phyloP scores from a whole-genome alignment of 2,329 filamentous ascomycete genomes.

The Pyrenophora teres region DNA sequence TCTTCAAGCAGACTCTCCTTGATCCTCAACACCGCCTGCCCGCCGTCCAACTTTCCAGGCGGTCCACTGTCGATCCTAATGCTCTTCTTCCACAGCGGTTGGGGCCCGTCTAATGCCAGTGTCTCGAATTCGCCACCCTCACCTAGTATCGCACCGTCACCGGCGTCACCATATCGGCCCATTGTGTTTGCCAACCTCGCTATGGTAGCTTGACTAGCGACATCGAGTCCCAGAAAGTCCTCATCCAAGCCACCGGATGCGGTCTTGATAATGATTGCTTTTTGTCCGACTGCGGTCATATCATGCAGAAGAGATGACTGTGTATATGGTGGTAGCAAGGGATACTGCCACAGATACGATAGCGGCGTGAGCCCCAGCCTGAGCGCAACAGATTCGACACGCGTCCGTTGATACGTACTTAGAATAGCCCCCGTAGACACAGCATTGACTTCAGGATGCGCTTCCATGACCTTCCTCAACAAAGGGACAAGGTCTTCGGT shows the following conservation, averaged over 20 bases:
- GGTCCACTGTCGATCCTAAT: slow-evolving; percentile 66
- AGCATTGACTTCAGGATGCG: slow-evolving; percentile 81
- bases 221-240: slow-evolving; percentile 77
- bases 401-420: slow-evolving; percentile 92
- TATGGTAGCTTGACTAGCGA: slow-evolving; percentile 62
- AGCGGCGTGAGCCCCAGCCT: slow-evolving; percentile 81
- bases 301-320: slow-evolving; percentile 69
- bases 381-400: slow-evolving; percentile 90
- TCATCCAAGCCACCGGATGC: slow-evolving; percentile 88
- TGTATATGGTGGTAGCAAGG: slow-evolving; percentile 64
- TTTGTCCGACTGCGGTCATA: slow-evolving; percentile 77
- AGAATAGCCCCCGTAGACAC: slow-evolving; percentile 90
- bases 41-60: slow-evolving; percentile 70
- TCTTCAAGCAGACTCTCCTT: slow-evolving; percentile 59
- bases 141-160: slow-evolving; percentile 75
- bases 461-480: slow-evolving; percentile 66
- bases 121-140: slow-evolving; percentile 98
- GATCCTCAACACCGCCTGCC: slow-evolving; percentile 74
- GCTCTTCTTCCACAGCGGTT: slow-evolving; percentile 69
- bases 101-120: slow-evolving; percentile 80
- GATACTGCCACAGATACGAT: slow-evolving; percentile 92
- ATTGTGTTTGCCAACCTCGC: slow-evolving; percentile 60
- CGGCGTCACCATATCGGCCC: slow-evolving; percentile 67
- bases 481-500: slow-evolving; percentile 85
- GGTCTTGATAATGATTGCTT: slow-evolving; percentile 93